These are phyloP conservation scores for Rhodotorula toruloides DNA, from an alignment of 768 basidiomycete genomes.

Conservation along the genomic window DNA sequence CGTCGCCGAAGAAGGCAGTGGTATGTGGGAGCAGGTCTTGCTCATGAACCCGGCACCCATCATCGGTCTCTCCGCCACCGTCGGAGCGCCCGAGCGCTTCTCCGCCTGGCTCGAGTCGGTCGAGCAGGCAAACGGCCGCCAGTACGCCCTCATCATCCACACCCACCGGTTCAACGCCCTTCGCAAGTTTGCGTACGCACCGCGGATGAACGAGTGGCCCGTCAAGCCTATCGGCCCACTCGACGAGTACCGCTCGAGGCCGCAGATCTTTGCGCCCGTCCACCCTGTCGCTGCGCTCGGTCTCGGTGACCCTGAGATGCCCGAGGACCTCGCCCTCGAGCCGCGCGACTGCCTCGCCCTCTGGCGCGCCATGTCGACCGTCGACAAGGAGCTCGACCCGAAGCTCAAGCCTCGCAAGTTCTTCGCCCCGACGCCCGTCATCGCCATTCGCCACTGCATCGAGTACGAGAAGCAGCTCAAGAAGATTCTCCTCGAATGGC, in stretches of 20 bases:
- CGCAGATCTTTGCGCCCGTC: constrained; percentile 53
- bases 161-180: constrained; percentile 67
- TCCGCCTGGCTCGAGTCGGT: constrained; percentile 63
- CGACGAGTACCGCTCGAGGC: constrained; percentile 45
- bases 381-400: constrained; percentile 25
- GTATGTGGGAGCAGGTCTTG: constrained; percentile 70
- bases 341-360: constrained; percentile 57
- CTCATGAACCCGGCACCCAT: constrained; percentile 63
- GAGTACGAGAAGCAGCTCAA: constrained; percentile 59
- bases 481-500: constrained; percentile 48
- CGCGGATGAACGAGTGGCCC: constrained; percentile 39
- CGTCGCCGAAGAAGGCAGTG: constrained; percentile 65
- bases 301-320: constrained; percentile 54
- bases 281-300: constrained; percentile 61
- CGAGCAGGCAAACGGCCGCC: constrained; percentile 58
- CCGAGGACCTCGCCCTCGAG: constrained; percentile 62
- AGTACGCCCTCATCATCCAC: constrained; percentile 60
- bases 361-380: constrained; percentile 51
- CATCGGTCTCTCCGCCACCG: constrained; percentile 68
- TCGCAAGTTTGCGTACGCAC: constrained; percentile 60
- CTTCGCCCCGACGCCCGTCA: constrained; percentile 50
- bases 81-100: constrained; percentile 62
- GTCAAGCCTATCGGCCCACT: constrained; percentile 39
- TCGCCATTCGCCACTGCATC: constrained; percentile 61
- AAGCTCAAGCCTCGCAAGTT: constrained; percentile 52